A percentile compares a stretch with the other conserved stretches of the same genome.
These are phyloP conservation scores for Akebia trifoliata DNA, from an alignment of 164 flowering plant genomes.

Conservation along the genomic window DNA sequence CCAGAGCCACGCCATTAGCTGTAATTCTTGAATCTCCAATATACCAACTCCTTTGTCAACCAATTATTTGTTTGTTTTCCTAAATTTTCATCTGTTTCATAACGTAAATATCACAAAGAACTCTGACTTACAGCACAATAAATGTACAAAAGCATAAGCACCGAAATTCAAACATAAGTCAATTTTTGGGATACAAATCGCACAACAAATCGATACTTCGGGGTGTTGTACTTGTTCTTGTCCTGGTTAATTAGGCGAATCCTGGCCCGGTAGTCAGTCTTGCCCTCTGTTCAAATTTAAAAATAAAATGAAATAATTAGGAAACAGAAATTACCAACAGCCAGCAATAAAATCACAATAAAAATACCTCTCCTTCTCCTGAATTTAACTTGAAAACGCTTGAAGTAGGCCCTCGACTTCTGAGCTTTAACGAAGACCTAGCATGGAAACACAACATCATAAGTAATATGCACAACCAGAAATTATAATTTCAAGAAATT, in stretches of 20 bases:
- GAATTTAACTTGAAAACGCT: slow-evolving; percentile 44
- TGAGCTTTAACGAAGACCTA: slow-evolving; percentile 43
- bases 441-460: not conserved
- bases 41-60: too few species aligned
- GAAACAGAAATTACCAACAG: not conserved
- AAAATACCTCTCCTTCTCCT: slow-evolving; percentile 43
- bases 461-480: not conserved
- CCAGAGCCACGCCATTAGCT: too few species aligned
- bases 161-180: not conserved
- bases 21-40: too few species aligned
- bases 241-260: slow-evolving; percentile 81
- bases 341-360: not conserved
- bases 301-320: not conserved
- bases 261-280: slow-evolving; percentile 87
- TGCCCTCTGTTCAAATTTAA: slow-evolving; percentile 46
- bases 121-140: too few species aligned
- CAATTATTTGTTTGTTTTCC: too few species aligned
- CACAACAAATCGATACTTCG: slow-evolving; percentile 76
- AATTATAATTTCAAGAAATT: not conserved
- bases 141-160: too few species aligned
- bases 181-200: slow-evolving; percentile 59
- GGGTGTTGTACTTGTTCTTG: slow-evolving; percentile 90
- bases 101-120: too few species aligned
- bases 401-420: slow-evolving; percentile 40
- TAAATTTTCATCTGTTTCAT: too few species aligned